Base-by-base conservation (phyloP, 805 yeast genomes). In the Starmerella davenportii region DNA sequence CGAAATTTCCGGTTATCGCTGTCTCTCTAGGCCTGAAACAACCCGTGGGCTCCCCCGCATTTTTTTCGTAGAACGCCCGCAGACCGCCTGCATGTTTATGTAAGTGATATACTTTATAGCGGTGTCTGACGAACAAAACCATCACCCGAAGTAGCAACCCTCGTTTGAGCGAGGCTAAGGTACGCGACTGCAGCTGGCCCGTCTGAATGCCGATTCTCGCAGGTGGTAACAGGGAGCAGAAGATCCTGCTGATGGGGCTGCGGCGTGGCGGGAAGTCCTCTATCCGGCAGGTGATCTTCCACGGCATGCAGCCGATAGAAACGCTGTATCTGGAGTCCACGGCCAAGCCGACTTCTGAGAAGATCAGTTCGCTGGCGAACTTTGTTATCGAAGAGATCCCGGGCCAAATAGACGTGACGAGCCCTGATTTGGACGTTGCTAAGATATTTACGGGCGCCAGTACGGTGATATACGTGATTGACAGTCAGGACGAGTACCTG, bases 251-350 rank as follows among this genome's bases (percentile, higher is more conserved):
- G 40, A 80, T 84, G 94, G 95, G 95, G 1, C 67, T 84, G 27
- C 69, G 94, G 52, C 38, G 65, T 21, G 52, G 64, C 34, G 98
- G 98, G 13, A 90, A 90, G 59, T 81, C 95, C 7, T 84, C 95
- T 3, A 90, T 90, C 24, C 76, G 95, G 52, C 84, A 87, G 54
- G 96, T 90, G 13, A 92, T 90, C 2, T 90, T 90, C 59, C 94
- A 87, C 57, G 79, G 81, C 54, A 82, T 90, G 93, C 93, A 80
- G 53, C 95, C 98, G 1, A 63, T 84, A 43, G 95, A 87, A 52
- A 85, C 96, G 0, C 58, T 87, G 34, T 87, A 87, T 52, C 61
- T 90, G 39, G 96, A 87, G 50, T 74, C 85, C 37, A 87, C 98
- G 0, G 70, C 92, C 2, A 79, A 76, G 51, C 95, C 95, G 3